Evolutionary conservation across 2,329 filamentous ascomycete genomes (phyloP), one percentile per base, ranked within the genome.

Genomic region (Talaromyces atroroseus): DNA sequence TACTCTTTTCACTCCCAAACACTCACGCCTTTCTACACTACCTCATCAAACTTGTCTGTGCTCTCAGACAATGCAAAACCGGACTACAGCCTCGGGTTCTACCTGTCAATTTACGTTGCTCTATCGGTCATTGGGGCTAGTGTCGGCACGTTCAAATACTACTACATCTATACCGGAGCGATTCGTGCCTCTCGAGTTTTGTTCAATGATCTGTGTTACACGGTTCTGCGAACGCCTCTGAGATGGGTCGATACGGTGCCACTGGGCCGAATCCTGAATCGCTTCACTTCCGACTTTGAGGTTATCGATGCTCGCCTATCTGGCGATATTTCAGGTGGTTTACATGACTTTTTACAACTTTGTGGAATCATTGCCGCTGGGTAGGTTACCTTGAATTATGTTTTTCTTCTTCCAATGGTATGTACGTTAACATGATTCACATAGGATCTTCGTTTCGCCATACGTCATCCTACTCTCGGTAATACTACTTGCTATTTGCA

Each of bases 191-290:
- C 87, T n/a, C 78, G 83, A 40, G 74, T 74, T 46, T 76, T 92
- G 3, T 92, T 91, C 61, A 78, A 83, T 21, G 80, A 80, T 52
- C 80, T 91, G 60, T 82, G 86, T 45, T 84, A 82, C 61, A 78
- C 82, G 0, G 79, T 92, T 11, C 76, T 92, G 3, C 82, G 86
- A 18, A 85, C 88, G 5, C 88, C 87, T 1, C 76, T 92, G n/a
- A 78, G 88, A 59, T 91, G 88, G 87, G 78, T 92, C 38, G 89
- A 92, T 66, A 92, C 88, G 0, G 85, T 90, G 0, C 89, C 89
- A 0, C 77, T 90, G 1, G 89, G 89, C 2, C 82, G 89, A 47
- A 82, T 92, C 38, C 76, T 92, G 20, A 92, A 92, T 71, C 81
- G 89, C 1, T 90, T 92, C 68, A 90, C 88, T 0, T 78, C 86